phyloP scores from a whole-genome alignment of 192 early-diverging fungal species.

The Coemansia sp. region DNA sequence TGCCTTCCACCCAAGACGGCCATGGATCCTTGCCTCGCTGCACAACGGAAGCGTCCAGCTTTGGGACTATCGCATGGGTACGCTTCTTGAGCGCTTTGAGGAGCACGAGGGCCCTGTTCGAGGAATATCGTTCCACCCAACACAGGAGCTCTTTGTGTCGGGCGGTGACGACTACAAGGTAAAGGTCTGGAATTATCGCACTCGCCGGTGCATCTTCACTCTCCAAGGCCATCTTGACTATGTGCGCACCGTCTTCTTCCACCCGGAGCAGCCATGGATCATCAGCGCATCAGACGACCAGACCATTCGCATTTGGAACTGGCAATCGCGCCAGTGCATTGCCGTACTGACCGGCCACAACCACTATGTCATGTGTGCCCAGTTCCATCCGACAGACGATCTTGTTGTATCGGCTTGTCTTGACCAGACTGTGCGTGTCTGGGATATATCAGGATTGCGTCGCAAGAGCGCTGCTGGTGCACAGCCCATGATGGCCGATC shows the following conservation, averaged over 20 bases:
- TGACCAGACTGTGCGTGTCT: conserved; percentile 98
- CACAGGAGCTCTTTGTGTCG: conserved; percentile 95
- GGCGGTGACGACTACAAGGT: conserved; percentile 99
- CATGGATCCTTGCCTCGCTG: conserved; percentile 96
- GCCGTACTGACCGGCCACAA: conserved; percentile 97
- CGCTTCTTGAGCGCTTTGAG: conserved; percentile 95
- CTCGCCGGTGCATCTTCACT: conserved; percentile 92
- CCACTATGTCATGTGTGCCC: conserved; percentile 98
- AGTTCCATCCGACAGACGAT: conserved; percentile 98
- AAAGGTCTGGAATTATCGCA: conserved; percentile 99
- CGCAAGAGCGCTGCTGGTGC: conserved; percentile 54
- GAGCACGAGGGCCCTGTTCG: conserved; percentile 99
- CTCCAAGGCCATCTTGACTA: conserved; percentile 98
- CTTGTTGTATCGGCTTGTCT: conserved; percentile 93
- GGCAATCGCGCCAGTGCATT: conserved; percentile 98
- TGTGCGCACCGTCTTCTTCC: conserved; percentile 95
- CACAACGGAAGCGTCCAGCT: conserved; percentile 98
- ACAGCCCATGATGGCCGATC: conserved; percentile 44
- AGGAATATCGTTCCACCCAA: conserved; percentile 93
- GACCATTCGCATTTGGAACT: conserved; percentile 99
- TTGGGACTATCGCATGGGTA: conserved; percentile 99
- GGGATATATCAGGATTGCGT: conserved; percentile 93
- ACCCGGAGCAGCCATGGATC: conserved; percentile 98
- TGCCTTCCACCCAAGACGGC: conserved; percentile 95
- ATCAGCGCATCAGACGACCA: conserved; percentile 96